phyloP scores from a whole-genome alignment of 495 filamentous ascomycete genomes.

The Podospora sp. region DNA sequence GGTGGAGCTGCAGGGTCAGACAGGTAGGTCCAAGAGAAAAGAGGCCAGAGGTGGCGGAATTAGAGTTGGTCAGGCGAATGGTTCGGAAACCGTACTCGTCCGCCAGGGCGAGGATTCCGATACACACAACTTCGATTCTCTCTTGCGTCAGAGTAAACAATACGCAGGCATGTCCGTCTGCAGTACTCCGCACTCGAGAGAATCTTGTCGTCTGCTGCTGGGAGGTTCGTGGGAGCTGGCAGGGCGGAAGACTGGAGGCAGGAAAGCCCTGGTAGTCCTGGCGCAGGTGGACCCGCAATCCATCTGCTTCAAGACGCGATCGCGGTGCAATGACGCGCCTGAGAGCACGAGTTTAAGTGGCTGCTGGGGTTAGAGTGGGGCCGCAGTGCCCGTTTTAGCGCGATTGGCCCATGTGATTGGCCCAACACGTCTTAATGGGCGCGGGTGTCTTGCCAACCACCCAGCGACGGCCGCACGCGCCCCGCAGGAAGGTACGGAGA shows the following conservation, averaged over 20 bases:
- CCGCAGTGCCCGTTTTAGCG: constrained; percentile 11
- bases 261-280: constrained; percentile 5
- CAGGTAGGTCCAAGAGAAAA: neutral
- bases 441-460: constrained; percentile 5
- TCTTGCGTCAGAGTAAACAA: constrained; percentile 2
- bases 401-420: constrained; percentile 32
- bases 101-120: neutral
- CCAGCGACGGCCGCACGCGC: constrained; percentile 18
- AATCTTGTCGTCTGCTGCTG: neutral
- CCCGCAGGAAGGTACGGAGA: neutral
- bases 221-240: neutral
- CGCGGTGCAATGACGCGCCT: constrained; percentile 31
- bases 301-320: constrained; percentile 30
- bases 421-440: constrained; percentile 8
- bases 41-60: neutral
- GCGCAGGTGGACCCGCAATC: neutral
- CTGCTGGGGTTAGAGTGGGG: neutral
- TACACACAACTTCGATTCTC: neutral
- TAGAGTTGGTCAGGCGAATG: neutral
- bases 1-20: neutral
- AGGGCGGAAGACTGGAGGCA: constrained; percentile 6
- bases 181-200: neutral
- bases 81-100: neutral
- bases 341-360: constrained; percentile 22
- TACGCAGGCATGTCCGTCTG: neutral